These are phyloP conservation scores for Coccomyxa subellipsoidea DNA, from an alignment of 163 green algal species.

Conservation along the genomic window DNA sequence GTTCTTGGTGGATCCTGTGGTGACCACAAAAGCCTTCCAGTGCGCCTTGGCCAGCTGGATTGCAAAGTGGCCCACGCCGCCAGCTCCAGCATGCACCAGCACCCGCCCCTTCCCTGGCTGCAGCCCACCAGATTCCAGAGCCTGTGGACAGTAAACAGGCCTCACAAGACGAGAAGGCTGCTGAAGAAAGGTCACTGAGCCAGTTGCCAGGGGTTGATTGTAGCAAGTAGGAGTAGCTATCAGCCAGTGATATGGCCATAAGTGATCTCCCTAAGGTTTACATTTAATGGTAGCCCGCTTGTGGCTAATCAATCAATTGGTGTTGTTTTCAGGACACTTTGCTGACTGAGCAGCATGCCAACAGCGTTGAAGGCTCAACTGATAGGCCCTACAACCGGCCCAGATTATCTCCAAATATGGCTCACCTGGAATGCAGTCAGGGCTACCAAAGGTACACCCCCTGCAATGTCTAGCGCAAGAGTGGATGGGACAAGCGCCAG, in stretches of 20 bases:
- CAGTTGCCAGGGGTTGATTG: background rate
- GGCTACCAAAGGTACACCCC: slow-evolving; percentile 41
- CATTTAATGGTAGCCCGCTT: no score
- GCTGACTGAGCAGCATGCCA: background rate
- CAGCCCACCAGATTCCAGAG: slow-evolving; percentile 40
- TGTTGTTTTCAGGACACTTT: background rate
- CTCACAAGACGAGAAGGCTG: background rate
- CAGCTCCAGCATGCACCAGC: slow-evolving; percentile 46
- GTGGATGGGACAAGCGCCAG: slow-evolving; percentile 23
- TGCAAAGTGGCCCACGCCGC: slow-evolving; percentile 52
- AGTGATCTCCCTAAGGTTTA: background rate
- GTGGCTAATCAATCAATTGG: no score
- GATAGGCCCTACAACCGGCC: background rate
- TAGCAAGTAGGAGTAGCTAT: background rate
- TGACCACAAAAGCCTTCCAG: slow-evolving; percentile 40
- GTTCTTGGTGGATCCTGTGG: slow-evolving; percentile 46
- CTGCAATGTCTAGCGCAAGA: slow-evolving; percentile 21
- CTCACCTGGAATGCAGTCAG: slow-evolving; percentile 52
- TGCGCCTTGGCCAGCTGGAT: slow-evolving; percentile 55
- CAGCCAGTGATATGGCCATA: background rate
- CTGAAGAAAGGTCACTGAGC: background rate
- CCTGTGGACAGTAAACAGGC: slow-evolving; percentile 13
- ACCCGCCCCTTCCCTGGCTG: slow-evolving; percentile 47
- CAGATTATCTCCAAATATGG: background rate
- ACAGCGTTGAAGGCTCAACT: background rate